Percentiles rank a stretch among this genome's conserved stretches.
Conservation (phyloP, 805 yeast genomes). For the Sporopachydermia lactativora region DNA sequence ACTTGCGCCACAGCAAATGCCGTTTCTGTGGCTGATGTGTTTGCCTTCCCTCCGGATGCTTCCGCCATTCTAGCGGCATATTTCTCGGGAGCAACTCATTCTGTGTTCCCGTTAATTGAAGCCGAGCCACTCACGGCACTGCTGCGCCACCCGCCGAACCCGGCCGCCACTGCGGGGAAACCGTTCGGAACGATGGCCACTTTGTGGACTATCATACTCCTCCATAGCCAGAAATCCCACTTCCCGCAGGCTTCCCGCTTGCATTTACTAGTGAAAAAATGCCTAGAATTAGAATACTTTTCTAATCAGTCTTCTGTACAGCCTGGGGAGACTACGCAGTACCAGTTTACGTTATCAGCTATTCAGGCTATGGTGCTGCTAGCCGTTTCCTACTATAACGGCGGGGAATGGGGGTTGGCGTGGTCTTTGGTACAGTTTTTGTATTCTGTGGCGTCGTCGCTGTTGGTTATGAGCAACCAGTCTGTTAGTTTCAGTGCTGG, state of each 20-base stretch:
- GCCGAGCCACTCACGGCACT: background rate
- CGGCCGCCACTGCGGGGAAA: background rate
- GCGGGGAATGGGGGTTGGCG: background rate
- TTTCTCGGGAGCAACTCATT: background rate
- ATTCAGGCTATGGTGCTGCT: background rate
- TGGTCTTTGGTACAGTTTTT: background rate
- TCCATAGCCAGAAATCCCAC: background rate
- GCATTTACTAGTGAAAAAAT: background rate
- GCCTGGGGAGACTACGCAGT: constrained; percentile 1
- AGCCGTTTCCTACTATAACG: background rate
- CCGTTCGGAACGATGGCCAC: background rate
- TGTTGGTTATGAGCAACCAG: background rate
- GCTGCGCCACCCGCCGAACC: background rate
- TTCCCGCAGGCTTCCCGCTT: background rate
- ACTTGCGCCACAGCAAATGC: background rate
- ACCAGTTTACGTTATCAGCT: background rate
- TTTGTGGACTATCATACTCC: background rate
- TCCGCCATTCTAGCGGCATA: background rate
- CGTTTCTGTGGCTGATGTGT: background rate
- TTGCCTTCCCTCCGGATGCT: background rate
- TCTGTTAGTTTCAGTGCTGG: too few species aligned
- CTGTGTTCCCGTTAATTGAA: background rate
- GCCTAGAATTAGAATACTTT: background rate
- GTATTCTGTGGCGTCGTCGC: background rate
- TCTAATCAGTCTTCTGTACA: background rate